Percentiles rank a stretch among this genome's conserved stretches.
Evolutionary conservation across 148 eudicot genomes (phyloP).

Genomic region (Euryodendron excelsum): DNA sequence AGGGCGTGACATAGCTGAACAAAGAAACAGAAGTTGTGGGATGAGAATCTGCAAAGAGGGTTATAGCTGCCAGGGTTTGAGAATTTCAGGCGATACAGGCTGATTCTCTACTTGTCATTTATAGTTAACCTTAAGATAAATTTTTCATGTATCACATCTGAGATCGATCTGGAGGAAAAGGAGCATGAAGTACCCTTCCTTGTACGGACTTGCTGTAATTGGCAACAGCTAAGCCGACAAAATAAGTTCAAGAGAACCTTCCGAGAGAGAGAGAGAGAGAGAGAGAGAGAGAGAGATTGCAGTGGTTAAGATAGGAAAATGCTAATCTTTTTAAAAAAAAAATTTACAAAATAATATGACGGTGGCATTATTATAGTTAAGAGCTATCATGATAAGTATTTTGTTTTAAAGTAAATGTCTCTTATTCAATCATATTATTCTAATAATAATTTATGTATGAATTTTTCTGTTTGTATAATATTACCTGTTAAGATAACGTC

Average conservation of each 20-base stretch:
- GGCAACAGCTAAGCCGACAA: constrained; percentile 23
- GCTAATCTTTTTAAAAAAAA: too few relatives aligned
- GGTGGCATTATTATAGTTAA: too few relatives aligned
- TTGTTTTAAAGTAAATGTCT: too few relatives aligned
- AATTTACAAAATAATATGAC: too few relatives aligned
- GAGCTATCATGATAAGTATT: too few relatives aligned
- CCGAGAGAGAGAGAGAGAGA: constrained; percentile 10
- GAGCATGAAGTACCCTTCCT: constrained; percentile 19
- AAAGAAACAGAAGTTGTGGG: background rate
- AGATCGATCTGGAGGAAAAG: constrained; percentile 12
- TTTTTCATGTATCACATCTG: constrained; percentile 7
- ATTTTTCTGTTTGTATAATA: too few relatives aligned
- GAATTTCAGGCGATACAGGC: background rate
- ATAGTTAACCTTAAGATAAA: background rate
- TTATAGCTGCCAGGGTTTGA: background rate
- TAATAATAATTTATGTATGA: too few relatives aligned
- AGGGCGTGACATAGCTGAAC: constrained; percentile 23
- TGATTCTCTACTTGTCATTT: background rate
- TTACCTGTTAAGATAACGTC: too few relatives aligned
- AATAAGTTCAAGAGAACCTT: constrained; percentile 18
- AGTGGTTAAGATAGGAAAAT: constrained; percentile 12
- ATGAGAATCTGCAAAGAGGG: background rate
- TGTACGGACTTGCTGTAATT: constrained; percentile 17
- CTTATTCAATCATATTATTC: too few relatives aligned
- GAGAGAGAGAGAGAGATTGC: constrained; percentile 2